A percentile compares a stretch with the other conserved stretches of the same genome.
Evolutionary conservation across 164 flowering plant genomes (phyloP).

Genomic region (Vitis labrusca): DNA sequence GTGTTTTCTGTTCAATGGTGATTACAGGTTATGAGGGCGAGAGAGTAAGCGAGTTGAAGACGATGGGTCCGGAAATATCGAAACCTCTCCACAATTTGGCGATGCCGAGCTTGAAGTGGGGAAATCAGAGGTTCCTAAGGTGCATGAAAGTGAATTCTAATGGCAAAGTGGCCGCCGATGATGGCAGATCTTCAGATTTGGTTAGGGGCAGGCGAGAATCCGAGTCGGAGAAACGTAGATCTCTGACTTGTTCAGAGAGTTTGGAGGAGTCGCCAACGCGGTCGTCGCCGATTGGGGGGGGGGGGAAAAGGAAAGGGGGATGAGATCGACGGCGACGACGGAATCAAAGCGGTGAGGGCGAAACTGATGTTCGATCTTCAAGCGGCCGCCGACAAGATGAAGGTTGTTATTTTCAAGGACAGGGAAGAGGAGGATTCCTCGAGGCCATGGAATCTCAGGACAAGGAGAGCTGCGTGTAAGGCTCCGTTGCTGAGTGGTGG

Average conservation of each 20-base stretch:
- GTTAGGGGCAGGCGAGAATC: background rate
- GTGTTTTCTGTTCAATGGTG: conserved; percentile 28
- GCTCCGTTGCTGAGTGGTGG: conserved; percentile 40
- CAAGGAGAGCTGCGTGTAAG: conserved; percentile 59
- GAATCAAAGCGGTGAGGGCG: conserved; percentile 57
- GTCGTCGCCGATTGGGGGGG: background rate
- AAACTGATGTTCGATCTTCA: conserved; percentile 61
- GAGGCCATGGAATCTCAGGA: conserved; percentile 79
- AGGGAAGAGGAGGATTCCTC: conserved; percentile 17
- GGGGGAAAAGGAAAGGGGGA: conserved; percentile 9
- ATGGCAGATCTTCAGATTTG: conserved; percentile 24
- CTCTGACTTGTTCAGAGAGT: conserved; percentile 1
- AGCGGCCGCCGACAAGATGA: conserved; percentile 53
- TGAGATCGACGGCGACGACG: conserved; percentile 23
- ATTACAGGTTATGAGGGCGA: conserved; percentile 10
- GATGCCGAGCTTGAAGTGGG: conserved; percentile 65
- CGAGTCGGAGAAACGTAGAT: conserved; percentile 10
- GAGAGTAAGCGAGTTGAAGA: conserved; percentile 6
- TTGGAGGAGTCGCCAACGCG: background rate
- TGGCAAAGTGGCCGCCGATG: conserved; percentile 10
- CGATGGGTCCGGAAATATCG: conserved; percentile 47
- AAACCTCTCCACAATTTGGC: conserved; percentile 70
- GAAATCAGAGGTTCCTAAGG: conserved; percentile 49
- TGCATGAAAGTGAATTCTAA: conserved; percentile 44
- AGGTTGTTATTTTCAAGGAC: conserved; percentile 32